Base-by-base conservation (phyloP, 2,329 filamentous ascomycete species). In the Onygenales sp. region DNA sequence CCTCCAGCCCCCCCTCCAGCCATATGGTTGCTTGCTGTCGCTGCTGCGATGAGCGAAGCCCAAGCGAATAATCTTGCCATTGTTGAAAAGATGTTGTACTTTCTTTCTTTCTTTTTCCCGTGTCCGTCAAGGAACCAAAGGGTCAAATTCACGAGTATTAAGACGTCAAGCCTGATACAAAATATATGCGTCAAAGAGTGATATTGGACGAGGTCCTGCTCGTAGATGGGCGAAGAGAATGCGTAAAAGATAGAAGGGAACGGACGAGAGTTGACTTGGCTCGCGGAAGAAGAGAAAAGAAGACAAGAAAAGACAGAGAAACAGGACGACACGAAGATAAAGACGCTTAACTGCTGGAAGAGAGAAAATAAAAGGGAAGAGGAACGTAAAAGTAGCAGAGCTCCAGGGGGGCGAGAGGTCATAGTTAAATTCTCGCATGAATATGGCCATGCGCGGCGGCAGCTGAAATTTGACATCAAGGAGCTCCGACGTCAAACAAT, bases 81-180 rank as follows among this genome's bases (percentile, higher is more conserved):
- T 46, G 17, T 54, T 45, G 31, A 39, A 10, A 5, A 38, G 44
- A 43, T 35, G 38, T 50, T 21, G n/a, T 38, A 36, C 33, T 43
- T 21, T 47, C 38, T 55, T 27, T 46, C 44, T 44, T 33, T 46
- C 11, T n/a, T 36, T 2, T 36, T 41, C 39, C 27, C 10, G 27
- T 39, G 7, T 49, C 10, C 35, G 46, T 39, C 35, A 51, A 50
- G 55, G 59, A 63, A 60, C 66, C 63, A 63, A 61, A 63, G 41
- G 59, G 63, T 62, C 58, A 61, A 62, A 60, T 58, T 53, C 42
- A 36, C 35, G 41, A 14, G 21, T 36, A 52, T 43, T 52, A 47
- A 43, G 17, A 54, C 44, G 44, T 35, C 17, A 56, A 56, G 27
- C 38, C 14, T 48, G 47, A 41, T 50, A 41, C n/a, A 48, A 10